Evolutionary conservation across 192 early-diverging fungal genomes (phyloP), one percentile per base, ranked within the genome.

Genomic region (Backusella psychrophila): DNA sequence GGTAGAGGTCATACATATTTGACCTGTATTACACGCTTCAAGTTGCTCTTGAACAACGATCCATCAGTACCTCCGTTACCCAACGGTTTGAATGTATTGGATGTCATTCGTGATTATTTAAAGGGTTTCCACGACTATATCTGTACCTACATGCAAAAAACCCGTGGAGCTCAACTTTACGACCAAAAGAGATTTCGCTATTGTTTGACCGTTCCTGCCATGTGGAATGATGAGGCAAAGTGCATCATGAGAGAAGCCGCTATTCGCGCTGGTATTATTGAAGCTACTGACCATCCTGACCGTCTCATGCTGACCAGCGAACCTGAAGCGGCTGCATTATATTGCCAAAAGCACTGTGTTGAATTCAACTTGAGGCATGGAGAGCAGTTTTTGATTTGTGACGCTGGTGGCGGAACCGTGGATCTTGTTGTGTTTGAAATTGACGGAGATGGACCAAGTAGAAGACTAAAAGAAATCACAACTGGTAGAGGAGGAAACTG

Each of bases 381-480:
- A 9, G 81, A 82, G 21, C 80, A 80, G 7, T 88, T 88, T 56
- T 81, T 86, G 80, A 85, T 86, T 69, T 84, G 85, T 71, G 87
- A 88, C 75, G 83, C 83, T 42, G 87, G 87, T 49, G 87, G 87
- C 38, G 87, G 87, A 69, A 88, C 87, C 2, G 87, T 88, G 1
- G 87, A 88, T 81, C 78, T 86, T 66, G 86, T 80, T 65, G 78
- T 80, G 35, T 80, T 80, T 36, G 78, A 75, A 67, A 80, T 80
- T 38, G 78, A 75, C 52, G 73, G 81, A 80, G 63, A 52, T 52
- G 73, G 35, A 11, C 79, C 75, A 69, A 63, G 78, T 31, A 74
- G 56, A 49, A 71, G 69, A 26, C 77, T 88, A 1, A 79, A 78
- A 7, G 87, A 88, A 74, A 80, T 86, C 36, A 88, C 84, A 31